Percentiles rank a stretch among this genome's conserved stretches.
Conservation (phyloP, 371 early-diverging fungal genomes). For the Lichtheimia hyalospora region DNA sequence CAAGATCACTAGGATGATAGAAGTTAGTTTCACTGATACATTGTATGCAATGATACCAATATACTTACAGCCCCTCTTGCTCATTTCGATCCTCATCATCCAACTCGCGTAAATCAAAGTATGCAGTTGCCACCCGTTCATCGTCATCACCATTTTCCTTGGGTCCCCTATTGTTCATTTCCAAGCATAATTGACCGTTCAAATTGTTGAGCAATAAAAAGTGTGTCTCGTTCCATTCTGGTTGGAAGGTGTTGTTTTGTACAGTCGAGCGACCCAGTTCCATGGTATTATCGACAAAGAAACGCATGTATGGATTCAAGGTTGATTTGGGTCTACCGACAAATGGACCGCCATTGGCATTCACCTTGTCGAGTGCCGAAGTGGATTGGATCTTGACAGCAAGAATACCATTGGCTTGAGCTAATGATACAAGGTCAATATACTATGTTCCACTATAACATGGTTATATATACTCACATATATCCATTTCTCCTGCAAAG, state of each 20-base stretch:
- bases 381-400: slow-evolving; percentile 78
- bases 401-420: slow-evolving; percentile 84
- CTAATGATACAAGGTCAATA: neutral
- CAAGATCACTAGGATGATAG: slow-evolving; percentile 23
- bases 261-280: slow-evolving; percentile 67
- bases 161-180: slow-evolving; percentile 26
- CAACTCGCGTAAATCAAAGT: slow-evolving; percentile 51
- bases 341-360: slow-evolving; percentile 12
- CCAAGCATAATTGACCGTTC: slow-evolving; percentile 47
- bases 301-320: slow-evolving; percentile 75
- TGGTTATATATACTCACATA: slow-evolving; percentile 22
- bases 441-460: slow-evolving; percentile 8
- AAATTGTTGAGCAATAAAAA: slow-evolving; percentile 57
- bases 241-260: slow-evolving; percentile 54
- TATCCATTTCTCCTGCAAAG: slow-evolving; percentile 66
- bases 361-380: slow-evolving; percentile 64
- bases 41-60: neutral
- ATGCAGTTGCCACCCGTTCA: slow-evolving; percentile 39
- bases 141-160: slow-evolving; percentile 23
- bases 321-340: slow-evolving; percentile 24
- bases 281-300: slow-evolving; percentile 71
- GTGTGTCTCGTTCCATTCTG: slow-evolving; percentile 62
- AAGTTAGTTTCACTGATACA: neutral
- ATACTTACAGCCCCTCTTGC: slow-evolving; percentile 28
- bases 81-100: slow-evolving; percentile 44